Conservation (phyloP, 345 rosid species). For the Salix arbutifolia region DNA sequence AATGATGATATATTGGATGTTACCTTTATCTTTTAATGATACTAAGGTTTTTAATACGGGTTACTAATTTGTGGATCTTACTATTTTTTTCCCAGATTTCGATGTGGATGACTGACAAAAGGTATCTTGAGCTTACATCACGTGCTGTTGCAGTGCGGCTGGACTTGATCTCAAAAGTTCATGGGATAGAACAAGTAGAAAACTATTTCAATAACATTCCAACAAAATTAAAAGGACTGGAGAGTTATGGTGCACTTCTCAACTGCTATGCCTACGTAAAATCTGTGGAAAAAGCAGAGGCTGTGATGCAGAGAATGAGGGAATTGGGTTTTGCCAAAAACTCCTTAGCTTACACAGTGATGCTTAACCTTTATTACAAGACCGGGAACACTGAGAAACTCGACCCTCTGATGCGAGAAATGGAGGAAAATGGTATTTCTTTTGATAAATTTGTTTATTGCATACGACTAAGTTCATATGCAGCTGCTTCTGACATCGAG, state of each 20-base stretch:
- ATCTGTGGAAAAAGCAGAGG: conserved; percentile 43
- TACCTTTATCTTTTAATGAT: background rate
- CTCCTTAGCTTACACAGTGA: conserved; percentile 10
- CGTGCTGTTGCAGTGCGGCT: conserved; percentile 33
- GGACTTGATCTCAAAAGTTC: conserved; percentile 35
- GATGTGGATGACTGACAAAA: conserved; percentile 43
- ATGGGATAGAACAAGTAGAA: conserved; percentile 35
- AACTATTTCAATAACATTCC: conserved; percentile 32
- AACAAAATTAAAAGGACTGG: conserved; percentile 1
- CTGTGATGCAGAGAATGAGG: conserved; percentile 30
- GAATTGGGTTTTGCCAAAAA: conserved; percentile 21
- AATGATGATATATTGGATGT: background rate
- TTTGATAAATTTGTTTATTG: conserved; percentile 11
- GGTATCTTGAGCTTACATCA: conserved; percentile 2
- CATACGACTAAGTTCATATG: conserved; percentile 26
- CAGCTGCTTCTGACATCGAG: conserved; percentile 22
- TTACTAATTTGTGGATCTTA: background rate
- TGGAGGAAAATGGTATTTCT: conserved; percentile 29
- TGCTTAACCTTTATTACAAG: conserved; percentile 27
- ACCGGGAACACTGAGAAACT: conserved; percentile 27
- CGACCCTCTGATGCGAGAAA: conserved; percentile 21
- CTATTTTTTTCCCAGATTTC: conserved; percentile 26
- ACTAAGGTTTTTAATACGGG: background rate
- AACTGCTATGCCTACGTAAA: conserved; percentile 31
- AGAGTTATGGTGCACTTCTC: conserved; percentile 37